Conservation (phyloP, 345 rosid genomes). For the Nasturtium officinale region DNA sequence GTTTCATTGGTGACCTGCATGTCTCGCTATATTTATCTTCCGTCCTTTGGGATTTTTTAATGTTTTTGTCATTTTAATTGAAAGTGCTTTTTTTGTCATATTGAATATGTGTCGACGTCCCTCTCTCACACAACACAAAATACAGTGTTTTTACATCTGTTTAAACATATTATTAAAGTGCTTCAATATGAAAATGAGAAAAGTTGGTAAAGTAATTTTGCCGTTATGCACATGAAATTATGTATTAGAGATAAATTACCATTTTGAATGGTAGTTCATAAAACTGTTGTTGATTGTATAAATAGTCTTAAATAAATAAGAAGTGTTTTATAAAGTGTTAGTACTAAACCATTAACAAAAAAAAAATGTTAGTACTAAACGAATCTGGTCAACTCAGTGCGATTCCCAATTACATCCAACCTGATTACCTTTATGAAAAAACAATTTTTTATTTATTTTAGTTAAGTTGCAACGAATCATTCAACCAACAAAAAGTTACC, state of each 20-base stretch:
- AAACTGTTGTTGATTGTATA: background rate
- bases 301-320: background rate
- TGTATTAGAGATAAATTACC: background rate
- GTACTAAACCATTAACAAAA: no score
- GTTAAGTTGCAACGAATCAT: background rate
- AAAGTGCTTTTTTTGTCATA: constrained; percentile 5
- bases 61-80: constrained; percentile 12
- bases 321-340: background rate
- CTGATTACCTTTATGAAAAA: constrained; percentile 5
- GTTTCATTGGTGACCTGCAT: background rate
- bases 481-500: constrained; percentile 1
- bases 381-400: constrained; percentile 31
- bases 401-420: constrained; percentile 35
- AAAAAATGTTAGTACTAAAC: background rate
- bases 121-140: background rate
- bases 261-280: background rate
- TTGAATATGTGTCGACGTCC: constrained; percentile 11
- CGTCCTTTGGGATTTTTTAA: background rate
- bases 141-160: background rate
- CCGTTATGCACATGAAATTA: constrained; percentile 8
- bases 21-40: constrained; percentile 29
- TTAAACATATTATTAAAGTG: no score
- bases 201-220: constrained; percentile 5
- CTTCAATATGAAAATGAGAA: background rate
- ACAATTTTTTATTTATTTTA: background rate